A percentile compares a stretch with the other conserved stretches of the same genome.
Evolutionary conservation across 441 rosid species (phyloP).

Genomic region (Euphorbia celastroides): DNA sequence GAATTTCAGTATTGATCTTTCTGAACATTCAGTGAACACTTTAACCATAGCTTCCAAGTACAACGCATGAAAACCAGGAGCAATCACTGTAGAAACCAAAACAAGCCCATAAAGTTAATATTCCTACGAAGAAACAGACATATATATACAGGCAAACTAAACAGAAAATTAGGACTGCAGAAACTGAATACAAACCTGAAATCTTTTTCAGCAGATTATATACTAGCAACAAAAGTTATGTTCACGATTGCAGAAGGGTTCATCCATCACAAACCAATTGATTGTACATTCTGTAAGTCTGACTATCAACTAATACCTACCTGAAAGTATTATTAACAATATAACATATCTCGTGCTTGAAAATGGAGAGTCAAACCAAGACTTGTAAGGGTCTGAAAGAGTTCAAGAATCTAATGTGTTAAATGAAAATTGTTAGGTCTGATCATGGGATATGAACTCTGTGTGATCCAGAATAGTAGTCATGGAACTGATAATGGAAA

Average conservation of each 20-base stretch:
- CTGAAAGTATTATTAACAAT: neutral
- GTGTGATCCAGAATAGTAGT: neutral
- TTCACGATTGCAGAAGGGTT: neutral
- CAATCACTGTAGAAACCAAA: constrained; percentile 51
- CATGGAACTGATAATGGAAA: neutral
- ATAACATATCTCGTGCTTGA: neutral
- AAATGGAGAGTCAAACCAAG: neutral
- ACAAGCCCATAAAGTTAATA: constrained; percentile 2
- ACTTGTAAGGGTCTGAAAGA: neutral
- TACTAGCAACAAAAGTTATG: neutral
- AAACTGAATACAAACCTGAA: neutral
- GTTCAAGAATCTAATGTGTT: neutral
- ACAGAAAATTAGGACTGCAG: neutral
- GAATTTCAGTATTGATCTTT: constrained; percentile 57
- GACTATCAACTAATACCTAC: neutral
- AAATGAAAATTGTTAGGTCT: neutral
- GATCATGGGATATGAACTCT: neutral
- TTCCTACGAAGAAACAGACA: neutral
- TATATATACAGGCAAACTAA: neutral
- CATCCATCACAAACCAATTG: neutral
- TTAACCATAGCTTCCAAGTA: constrained; percentile 93
- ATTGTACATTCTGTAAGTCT: neutral
- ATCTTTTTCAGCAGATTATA: neutral
- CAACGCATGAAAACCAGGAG: constrained; percentile 82
- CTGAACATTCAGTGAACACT: constrained; percentile 76